A percentile compares a stretch with the other conserved stretches of the same genome.
Conservation (phyloP, 176 grass and related monocot genomes). For the Carex myosuroides region DNA sequence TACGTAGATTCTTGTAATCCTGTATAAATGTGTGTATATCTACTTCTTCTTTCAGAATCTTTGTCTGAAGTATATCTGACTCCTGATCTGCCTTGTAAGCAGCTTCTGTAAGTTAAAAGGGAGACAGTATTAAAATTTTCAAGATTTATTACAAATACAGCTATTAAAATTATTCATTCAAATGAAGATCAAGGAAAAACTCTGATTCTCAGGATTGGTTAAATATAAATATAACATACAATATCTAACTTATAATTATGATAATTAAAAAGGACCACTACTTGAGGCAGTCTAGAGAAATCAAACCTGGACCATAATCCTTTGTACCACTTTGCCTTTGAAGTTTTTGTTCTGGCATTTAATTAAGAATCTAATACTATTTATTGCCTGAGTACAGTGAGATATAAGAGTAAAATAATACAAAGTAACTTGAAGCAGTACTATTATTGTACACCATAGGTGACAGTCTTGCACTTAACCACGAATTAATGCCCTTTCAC, state of each 20-base stretch:
- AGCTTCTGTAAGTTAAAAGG: constrained; percentile 30
- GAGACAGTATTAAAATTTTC: not conserved
- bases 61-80: constrained; percentile 50
- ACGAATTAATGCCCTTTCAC: not conserved
- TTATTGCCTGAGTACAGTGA: not conserved
- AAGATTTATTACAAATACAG: not conserved
- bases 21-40: constrained; percentile 65
- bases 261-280: not conserved
- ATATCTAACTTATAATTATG: not conserved
- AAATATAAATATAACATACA: not conserved
- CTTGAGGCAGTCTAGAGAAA: not conserved
- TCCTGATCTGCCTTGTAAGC: constrained; percentile 56
- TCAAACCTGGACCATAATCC: not conserved
- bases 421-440: too few relatives aligned
- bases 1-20: constrained; percentile 82
- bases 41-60: constrained; percentile 62
- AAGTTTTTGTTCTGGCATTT: not conserved
- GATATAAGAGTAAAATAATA: not conserved
- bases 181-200: not conserved
- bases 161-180: not conserved
- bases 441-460: not conserved
- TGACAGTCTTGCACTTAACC: not conserved
- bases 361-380: not conserved
- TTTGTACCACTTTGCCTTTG: not conserved
- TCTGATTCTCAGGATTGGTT: not conserved